Evolutionary conservation across 2,329 filamentous ascomycete species (phyloP).

Genomic region (Neofusicoccum cordaticola): DNA sequence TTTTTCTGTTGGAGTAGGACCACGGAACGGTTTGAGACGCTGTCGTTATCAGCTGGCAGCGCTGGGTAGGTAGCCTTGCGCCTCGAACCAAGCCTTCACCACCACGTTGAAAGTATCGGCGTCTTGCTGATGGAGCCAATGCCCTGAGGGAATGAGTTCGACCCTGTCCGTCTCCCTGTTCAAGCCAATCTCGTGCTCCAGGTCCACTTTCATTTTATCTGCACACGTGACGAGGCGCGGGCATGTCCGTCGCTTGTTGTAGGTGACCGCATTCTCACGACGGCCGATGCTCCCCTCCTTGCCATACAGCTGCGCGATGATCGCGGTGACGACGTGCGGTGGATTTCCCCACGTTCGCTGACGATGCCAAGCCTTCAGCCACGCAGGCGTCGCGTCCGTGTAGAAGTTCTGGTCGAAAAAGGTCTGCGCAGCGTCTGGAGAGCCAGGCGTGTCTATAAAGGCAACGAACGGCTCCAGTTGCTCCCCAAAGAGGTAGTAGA

Average conservation of each 20-base stretch:
- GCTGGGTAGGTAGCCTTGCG: neutral
- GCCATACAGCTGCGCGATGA: slow-evolving; percentile 12
- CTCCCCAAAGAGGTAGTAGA: slow-evolving; percentile 17
- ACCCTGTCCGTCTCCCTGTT: slow-evolving; percentile 18
- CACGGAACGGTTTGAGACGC: too few relatives aligned
- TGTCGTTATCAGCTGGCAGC: too few relatives aligned
- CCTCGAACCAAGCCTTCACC: slow-evolving; percentile 22
- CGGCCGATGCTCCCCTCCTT: slow-evolving; percentile 17
- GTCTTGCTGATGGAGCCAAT: slow-evolving; percentile 23
- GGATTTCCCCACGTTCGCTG: slow-evolving; percentile 18
- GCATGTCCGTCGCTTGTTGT: slow-evolving; percentile 19
- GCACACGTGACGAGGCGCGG: slow-evolving; percentile 21
- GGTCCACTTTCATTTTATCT: slow-evolving; percentile 18
- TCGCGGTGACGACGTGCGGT: slow-evolving; percentile 16
- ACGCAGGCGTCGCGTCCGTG: slow-evolving; percentile 16
- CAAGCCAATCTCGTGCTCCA: slow-evolving; percentile 20
- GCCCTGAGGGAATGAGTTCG: slow-evolving; percentile 19
- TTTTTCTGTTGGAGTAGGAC: too few relatives aligned
- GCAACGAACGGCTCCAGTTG: slow-evolving; percentile 11
- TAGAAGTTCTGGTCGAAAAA: neutral
- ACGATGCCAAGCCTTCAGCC: slow-evolving; percentile 23
- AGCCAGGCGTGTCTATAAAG: neutral
- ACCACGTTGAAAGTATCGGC: slow-evolving; percentile 22
- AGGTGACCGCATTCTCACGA: slow-evolving; percentile 17
- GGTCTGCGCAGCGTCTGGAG: neutral